Evolutionary conservation across 805 yeast species (phyloP), one percentile per base, ranked within the genome.

Genomic region (Grigorovia transvaalensis): DNA sequence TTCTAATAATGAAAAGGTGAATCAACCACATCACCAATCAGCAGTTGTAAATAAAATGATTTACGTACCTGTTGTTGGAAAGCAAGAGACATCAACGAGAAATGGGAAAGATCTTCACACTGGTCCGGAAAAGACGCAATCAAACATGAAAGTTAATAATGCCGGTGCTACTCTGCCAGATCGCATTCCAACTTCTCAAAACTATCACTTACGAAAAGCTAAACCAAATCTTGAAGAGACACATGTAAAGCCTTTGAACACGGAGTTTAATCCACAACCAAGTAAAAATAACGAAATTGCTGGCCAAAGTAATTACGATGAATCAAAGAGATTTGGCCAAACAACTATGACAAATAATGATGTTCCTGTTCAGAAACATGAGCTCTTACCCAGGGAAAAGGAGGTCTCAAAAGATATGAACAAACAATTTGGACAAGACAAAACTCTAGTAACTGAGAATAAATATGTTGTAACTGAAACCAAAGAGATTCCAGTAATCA

Each of bases 101-200:
- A 23, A 23, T 23, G 27, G 27, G 6, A 23, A 23, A 23, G 27
- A 23, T 23, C 27, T 23, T 18, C 7, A 33, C 18, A 46, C 42
- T 13, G 15, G 30, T 13, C 27, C 42, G 4, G 13, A 9, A 18
- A 46, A 46, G 19, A 30, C 17, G 23, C 40, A 13, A 13, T 13
- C 33, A 8, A 6, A 18, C 9, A 23, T 12, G 9, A 19, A 35
- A 23, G 19, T 17, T 1, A 27, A 48, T 44, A 63, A 56, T 46
- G 68, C 67, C 2, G 70, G 70, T 27, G 70, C 70, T 1, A 66
- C 69, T 7, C 49, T 66, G 9, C 70, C 70, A 2, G 58, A 55
- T 7, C 53, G 58, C 13, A 64, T 66, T 17, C 70, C 69, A 45
- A 64, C 68, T 2, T 66, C 70, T 17, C 56, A 61, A 44, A 62